Evolutionary conservation across 768 basidiomycete species (phyloP).

Genomic region (Dioszegia aurantiaca): DNA sequence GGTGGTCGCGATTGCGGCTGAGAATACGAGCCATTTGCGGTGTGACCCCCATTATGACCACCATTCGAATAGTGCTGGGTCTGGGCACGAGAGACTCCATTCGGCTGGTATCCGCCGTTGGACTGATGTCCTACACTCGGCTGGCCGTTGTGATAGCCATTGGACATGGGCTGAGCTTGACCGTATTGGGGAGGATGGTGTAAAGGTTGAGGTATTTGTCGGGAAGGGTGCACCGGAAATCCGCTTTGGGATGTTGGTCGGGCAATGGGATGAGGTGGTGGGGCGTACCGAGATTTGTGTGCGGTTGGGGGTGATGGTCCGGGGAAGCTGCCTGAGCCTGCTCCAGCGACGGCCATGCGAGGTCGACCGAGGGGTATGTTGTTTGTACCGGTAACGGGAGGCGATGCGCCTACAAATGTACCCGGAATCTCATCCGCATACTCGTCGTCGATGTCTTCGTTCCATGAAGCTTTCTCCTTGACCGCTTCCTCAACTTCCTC

Average conservation of each 20-base stretch:
- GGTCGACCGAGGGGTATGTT: slow-evolving; percentile 8
- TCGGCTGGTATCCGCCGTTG: too few species aligned
- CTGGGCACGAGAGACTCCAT: too few species aligned
- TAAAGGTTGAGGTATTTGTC: too few species aligned
- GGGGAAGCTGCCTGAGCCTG: neutral
- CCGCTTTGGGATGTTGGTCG: too few species aligned
- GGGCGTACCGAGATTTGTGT: neutral
- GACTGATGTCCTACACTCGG: too few species aligned
- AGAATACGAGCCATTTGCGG: neutral
- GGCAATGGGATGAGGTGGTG: neutral
- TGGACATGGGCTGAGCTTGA: too few species aligned
- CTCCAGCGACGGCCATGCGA: neutral
- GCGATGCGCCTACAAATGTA: neutral
- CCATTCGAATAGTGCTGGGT: too few species aligned
- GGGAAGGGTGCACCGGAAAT: too few species aligned
- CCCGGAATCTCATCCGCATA: slow-evolving; percentile 9
- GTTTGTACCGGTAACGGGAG: neutral
- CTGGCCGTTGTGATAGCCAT: too few species aligned
- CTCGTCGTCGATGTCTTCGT: slow-evolving; percentile 10
- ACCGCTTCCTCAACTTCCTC: too few species aligned
- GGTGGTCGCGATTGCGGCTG: neutral
- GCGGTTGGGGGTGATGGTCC: neutral
- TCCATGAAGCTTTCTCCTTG: neutral
- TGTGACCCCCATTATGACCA: neutral
- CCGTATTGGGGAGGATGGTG: too few species aligned